Conservation (phyloP, 305 asterid species). For the Vinca major region DNA sequence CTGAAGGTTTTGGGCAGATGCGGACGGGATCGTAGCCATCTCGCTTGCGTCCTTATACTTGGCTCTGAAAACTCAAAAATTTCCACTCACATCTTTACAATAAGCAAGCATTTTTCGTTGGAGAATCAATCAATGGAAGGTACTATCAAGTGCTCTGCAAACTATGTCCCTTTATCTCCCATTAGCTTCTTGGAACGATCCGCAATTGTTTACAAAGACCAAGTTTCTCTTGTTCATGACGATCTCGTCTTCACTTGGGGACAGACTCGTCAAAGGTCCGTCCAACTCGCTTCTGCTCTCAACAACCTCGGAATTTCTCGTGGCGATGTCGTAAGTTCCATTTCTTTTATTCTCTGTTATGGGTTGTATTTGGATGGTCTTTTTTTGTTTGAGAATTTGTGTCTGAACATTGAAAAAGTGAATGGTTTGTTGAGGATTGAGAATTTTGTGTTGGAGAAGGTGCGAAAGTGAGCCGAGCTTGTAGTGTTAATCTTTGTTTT, state of each 20-base stretch:
- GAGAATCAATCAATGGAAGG: slow-evolving; percentile 33
- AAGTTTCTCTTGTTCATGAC: slow-evolving; percentile 47
- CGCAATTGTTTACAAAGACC: slow-evolving; percentile 53
- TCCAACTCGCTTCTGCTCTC: slow-evolving; percentile 74
- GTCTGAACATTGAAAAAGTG: no score
- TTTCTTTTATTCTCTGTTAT: not conserved
- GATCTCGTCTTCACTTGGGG: slow-evolving; percentile 62
- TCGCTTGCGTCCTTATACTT: not conserved
- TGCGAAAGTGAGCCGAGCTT: no score
- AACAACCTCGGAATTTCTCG: slow-evolving; percentile 33
- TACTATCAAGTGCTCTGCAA: slow-evolving; percentile 52
- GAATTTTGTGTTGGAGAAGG: no score
- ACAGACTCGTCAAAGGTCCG: slow-evolving; percentile 56
- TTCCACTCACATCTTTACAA: no score
- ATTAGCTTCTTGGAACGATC: slow-evolving; percentile 76
- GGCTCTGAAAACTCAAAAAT: not conserved
- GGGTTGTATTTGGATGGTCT: not conserved
- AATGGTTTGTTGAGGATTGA: no score
- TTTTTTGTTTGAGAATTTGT: no score
- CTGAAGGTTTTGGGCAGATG: no score
- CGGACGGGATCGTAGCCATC: not conserved
- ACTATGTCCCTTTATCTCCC: slow-evolving; percentile 60
- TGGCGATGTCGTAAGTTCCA: slow-evolving; percentile 46
- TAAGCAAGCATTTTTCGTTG: not conserved
- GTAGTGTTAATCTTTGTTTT: no score